Conservation (phyloP, 2,329 filamentous ascomycete genomes). For the Alternaria longipes region DNA sequence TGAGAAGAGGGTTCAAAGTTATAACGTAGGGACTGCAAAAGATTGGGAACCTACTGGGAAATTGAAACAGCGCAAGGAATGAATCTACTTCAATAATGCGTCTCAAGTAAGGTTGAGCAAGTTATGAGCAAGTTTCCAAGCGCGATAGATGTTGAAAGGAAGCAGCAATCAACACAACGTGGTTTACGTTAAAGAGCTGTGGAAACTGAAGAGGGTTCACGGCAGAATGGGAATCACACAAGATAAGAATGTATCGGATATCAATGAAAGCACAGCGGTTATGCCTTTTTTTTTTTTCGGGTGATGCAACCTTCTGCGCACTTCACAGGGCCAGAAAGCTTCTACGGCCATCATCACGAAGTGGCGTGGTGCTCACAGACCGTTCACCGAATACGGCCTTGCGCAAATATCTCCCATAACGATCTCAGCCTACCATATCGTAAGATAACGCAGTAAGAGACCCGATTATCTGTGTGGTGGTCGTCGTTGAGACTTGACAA, state of each 20-base stretch:
- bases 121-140: conserved; percentile 20
- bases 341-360: not conserved
- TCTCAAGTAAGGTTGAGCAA: conserved; percentile 16
- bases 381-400: not conserved
- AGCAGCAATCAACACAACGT: not conserved
- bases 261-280: not conserved
- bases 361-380: conserved; percentile 11
- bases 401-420: not conserved
- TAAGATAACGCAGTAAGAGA: not conserved
- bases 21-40: not conserved
- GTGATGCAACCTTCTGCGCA: not conserved
- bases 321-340: not conserved
- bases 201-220: not conserved
- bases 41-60: not conserved
- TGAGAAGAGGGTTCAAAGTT: not conserved
- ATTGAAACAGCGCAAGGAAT: not conserved
- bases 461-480: not conserved
- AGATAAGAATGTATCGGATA: not conserved
- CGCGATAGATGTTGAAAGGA: not conserved
- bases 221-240: not conserved
- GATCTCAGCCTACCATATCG: not conserved
- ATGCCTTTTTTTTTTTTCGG: not conserved
- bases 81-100: not conserved
- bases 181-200: not conserved
- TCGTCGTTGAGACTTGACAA: not conserved